Evolutionary conservation across 1,139 yeast species (phyloP), one percentile per base, ranked within the genome.

Genomic region (Barnettozyma hawaiiensis): DNA sequence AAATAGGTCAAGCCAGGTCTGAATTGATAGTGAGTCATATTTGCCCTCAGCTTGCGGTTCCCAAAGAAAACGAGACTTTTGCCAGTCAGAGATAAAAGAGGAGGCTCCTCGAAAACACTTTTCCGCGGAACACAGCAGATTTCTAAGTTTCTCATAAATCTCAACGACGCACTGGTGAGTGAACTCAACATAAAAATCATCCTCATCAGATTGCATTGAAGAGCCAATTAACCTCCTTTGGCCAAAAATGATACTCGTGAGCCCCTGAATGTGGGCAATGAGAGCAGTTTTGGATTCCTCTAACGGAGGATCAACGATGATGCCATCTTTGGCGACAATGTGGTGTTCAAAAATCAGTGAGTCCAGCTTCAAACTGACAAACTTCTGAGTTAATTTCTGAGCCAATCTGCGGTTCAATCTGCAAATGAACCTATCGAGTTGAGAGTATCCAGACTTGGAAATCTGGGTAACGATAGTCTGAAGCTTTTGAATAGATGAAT

Each of bases 21-120:
- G 49, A 37, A 81, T 52, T 19, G 69, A 63, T 10, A 72, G 55
- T 15, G 52, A 31, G 22, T 50, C 46, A 48, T 58, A 55, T 35
- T 69, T 58, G 42, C 61, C 59, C 6, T 65, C 66, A 0, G 68
- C 52, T 21, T 66, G 66, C 12, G 74, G 52, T 46, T 76, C 82
- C 85, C 90, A 81, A 5, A 84, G 60, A 2, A 71, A 62, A 53
- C 81, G 85, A 27, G 82, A 65, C 24, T 63, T 64, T 8, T 60
- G 58, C 95, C 95, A 86, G 26, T 66, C 63, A 2, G 55, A 49
- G 16, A 49, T 40, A 26, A 50, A 52, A 7, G 20, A 23, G 2
- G 19, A 7, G 0, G 55, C 45, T 2, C 20, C 10, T 1, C 22
- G 23, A 9, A 49, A 41, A 14, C 54, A 45, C 0, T 28, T 16